These are phyloP conservation scores for Mucor indicus DNA, from an alignment of 371 early-diverging fungal genomes.

Conservation along the genomic window DNA sequence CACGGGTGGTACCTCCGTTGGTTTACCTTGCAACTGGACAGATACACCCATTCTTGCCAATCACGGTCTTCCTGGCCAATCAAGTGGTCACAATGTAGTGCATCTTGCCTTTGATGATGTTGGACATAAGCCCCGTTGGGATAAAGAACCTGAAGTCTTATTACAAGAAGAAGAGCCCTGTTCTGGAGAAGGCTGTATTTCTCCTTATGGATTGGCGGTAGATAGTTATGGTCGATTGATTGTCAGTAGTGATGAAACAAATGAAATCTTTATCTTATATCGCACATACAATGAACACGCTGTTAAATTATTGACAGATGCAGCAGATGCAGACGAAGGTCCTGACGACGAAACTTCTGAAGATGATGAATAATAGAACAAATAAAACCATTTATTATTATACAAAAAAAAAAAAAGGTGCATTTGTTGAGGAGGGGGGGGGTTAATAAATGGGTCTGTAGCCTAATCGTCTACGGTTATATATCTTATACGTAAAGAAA, in stretches of 20 bases:
- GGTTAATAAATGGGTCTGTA: slow-evolving; percentile 48
- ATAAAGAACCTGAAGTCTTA: slow-evolving; percentile 32
- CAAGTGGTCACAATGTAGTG: slow-evolving; percentile 33
- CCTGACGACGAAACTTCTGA: background rate
- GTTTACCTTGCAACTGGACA: slow-evolving; percentile 51
- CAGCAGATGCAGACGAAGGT: slow-evolving; percentile 1
- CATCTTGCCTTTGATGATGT: slow-evolving; percentile 42
- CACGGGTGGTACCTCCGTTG: slow-evolving; percentile 39
- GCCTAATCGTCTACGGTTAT: slow-evolving; percentile 66
- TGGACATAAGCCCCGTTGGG: slow-evolving; percentile 41
- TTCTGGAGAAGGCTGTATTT: slow-evolving; percentile 16
- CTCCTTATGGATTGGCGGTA: slow-evolving; percentile 32
- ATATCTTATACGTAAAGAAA: slow-evolving; percentile 48
- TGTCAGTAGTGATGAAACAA: slow-evolving; percentile 37
- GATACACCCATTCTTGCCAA: slow-evolving; percentile 42
- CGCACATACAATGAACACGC: slow-evolving; percentile 33
- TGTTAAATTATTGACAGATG: slow-evolving; percentile 30
- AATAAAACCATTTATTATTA: background rate
- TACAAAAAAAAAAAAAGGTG: background rate
- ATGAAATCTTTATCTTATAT: slow-evolving; percentile 37
- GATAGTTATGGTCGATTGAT: slow-evolving; percentile 38
- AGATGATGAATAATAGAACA: background rate
- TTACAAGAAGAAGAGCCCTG: slow-evolving; percentile 26
- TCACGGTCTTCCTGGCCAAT: slow-evolving; percentile 20
- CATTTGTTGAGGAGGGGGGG: background rate